Evolutionary conservation across 331 rosid genomes (phyloP).

Genomic region (Quercus tomentella): DNA sequence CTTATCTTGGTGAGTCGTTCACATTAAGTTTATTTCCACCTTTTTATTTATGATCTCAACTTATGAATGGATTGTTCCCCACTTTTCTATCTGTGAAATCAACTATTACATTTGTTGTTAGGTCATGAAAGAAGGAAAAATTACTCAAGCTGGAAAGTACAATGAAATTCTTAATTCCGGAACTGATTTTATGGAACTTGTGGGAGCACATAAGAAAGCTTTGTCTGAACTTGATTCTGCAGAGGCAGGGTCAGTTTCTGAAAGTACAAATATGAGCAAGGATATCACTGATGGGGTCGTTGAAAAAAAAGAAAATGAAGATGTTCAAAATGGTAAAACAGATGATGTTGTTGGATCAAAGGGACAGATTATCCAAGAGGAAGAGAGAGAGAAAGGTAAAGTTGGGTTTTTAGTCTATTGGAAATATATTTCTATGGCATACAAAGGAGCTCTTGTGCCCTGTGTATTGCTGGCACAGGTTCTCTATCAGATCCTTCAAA

Average conservation of each 20-base stretch:
- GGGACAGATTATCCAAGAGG: conserved; percentile 84
- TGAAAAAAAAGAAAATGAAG: conserved; percentile 25
- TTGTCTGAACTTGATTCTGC: conserved; percentile 50
- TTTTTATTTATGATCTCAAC: neutral
- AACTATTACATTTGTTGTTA: conserved; percentile 18
- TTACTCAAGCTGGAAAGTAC: conserved; percentile 83
- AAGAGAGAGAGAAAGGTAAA: conserved; percentile 83
- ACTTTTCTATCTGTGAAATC: neutral
- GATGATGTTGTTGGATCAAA: conserved; percentile 33
- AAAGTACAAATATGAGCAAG: conserved; percentile 16
- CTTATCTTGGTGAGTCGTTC: conserved; percentile 55
- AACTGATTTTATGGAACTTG: conserved; percentile 75
- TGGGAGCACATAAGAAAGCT: conserved; percentile 79
- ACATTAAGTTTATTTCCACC: neutral
- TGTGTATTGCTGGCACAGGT: conserved; percentile 52
- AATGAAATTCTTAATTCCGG: conserved; percentile 53
- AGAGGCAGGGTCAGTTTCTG: conserved; percentile 29
- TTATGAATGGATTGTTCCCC: neutral
- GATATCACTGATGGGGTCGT: conserved; percentile 27
- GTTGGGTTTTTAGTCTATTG: conserved; percentile 70
- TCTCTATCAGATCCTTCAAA: conserved; percentile 46
- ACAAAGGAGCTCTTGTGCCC: conserved; percentile 86
- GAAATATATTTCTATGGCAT: conserved; percentile 67
- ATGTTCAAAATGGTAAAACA: conserved; percentile 26
- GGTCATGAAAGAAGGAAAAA: conserved; percentile 92